phyloP scores from a whole-genome alignment of 129 eudicot species.

The Helianthus annuus region HanXRQr2.0-SUNRISE NC_035439.2:5496241-5496740 shows the following conservation, averaged over 20 bases:
- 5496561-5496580: conserved; percentile 88
- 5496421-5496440: conserved; percentile 87
- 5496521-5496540: conserved; percentile 83
- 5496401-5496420: conserved; percentile 95
- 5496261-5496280: conserved; percentile 81
- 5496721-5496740: conserved; percentile 82
- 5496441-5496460: conserved; percentile 64
- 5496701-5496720: conserved; percentile 86
- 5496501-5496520: conserved; percentile 73
- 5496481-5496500: conserved; percentile 54
- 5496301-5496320: conserved; percentile 85
- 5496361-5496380: conserved; percentile 96
- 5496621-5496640: conserved; percentile 93
- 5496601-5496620: conserved; percentile 91
- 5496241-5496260: conserved; percentile 81
- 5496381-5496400: conserved; percentile 98
- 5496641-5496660: conserved; percentile 95
- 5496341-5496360: conserved; percentile 96
- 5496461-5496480: conserved; percentile 78
- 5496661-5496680: conserved; percentile 90
- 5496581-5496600: conserved; percentile 96
- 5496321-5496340: conserved; percentile 88
- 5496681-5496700: conserved; percentile 91
- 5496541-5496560: conserved; percentile 87
- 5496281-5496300: conserved; percentile 95